Evolutionary conservation across 1,284 basidiomycete species (phyloP).

Genomic region (Mycosarcoma maydis): DNA sequence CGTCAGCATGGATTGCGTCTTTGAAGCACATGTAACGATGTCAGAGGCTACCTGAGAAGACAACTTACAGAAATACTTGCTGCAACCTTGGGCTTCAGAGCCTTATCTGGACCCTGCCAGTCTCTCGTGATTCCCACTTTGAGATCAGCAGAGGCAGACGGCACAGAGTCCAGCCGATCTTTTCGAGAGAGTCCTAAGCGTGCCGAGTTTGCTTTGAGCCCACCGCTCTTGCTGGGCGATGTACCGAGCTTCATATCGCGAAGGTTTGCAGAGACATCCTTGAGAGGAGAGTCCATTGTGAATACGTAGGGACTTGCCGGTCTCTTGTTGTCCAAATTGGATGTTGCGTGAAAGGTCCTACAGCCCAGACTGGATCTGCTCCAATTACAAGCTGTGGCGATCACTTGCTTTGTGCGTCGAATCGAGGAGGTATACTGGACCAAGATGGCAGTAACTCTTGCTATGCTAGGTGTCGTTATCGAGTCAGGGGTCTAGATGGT

Average conservation of each 20-base stretch:
- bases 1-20: too few species aligned
- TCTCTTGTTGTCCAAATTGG: too few species aligned
- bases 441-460: too few species aligned
- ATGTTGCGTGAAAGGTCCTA: too few species aligned
- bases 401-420: too few species aligned
- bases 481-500: too few species aligned
- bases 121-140: constrained; percentile 54
- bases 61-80: constrained; percentile 44
- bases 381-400: too few species aligned
- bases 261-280: constrained; percentile 51
- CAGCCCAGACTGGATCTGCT: too few species aligned
- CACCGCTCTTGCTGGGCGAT: constrained; percentile 33
- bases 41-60: too few species aligned
- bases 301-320: constrained; percentile 1
- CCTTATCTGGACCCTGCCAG: constrained; percentile 56
- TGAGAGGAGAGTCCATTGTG: constrained; percentile 49
- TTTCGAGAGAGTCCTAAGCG: constrained; percentile 31
- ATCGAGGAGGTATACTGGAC: too few species aligned
- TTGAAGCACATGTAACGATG: too few species aligned
- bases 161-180: constrained; percentile 48
- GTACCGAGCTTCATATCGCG: constrained; percentile 42
- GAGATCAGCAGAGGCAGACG: constrained; percentile 26
- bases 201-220: constrained; percentile 21
- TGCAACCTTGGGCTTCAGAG: constrained; percentile 35
- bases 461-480: too few species aligned